Percentiles rank a stretch among this genome's conserved stretches.
Evolutionary conservation across 2,329 filamentous ascomycete genomes (phyloP).

Genomic region (Diatrype stigma): DNA sequence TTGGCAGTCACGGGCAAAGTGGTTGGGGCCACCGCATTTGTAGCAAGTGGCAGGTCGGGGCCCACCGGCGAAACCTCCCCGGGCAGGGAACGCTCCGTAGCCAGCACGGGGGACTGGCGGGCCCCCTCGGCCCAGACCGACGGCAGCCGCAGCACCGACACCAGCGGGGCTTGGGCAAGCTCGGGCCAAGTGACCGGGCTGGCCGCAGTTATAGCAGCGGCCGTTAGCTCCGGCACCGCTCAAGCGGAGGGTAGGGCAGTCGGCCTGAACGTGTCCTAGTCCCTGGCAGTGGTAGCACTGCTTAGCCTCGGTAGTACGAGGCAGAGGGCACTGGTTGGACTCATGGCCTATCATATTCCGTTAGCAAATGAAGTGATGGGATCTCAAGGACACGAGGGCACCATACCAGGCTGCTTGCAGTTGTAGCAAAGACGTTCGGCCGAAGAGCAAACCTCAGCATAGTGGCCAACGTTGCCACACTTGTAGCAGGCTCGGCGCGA

Average conservation of each 20-base stretch:
- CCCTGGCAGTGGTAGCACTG: slow-evolving; percentile 99
- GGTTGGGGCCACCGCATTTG: slow-evolving; percentile 84
- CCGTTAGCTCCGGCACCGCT: slow-evolving; percentile 77
- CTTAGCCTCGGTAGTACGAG: slow-evolving; percentile 96
- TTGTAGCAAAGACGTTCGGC: slow-evolving; percentile 99
- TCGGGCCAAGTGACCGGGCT: slow-evolving; percentile 89
- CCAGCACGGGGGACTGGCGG: slow-evolving; percentile 67
- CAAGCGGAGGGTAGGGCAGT: slow-evolving; percentile 93
- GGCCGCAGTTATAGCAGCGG: slow-evolving; percentile 95
- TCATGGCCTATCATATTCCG: slow-evolving; percentile 66
- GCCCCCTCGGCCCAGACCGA: slow-evolving; percentile 60
- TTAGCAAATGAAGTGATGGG: slow-evolving; percentile 7
- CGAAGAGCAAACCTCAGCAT: slow-evolving; percentile 90
- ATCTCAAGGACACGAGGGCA: not conserved
- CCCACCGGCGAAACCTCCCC: slow-evolving; percentile 71
- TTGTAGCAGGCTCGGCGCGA: slow-evolving; percentile 82
- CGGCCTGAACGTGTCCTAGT: slow-evolving; percentile 94
- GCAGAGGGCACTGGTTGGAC: slow-evolving; percentile 94
- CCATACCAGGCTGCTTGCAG: slow-evolving; percentile 82
- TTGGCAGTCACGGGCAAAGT: slow-evolving; percentile 97
- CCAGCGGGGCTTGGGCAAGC: slow-evolving; percentile 76
- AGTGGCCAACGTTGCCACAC: slow-evolving; percentile 78
- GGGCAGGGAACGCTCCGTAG: slow-evolving; percentile 51
- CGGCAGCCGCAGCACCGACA: slow-evolving; percentile 55
- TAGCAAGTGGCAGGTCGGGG: slow-evolving; percentile 68